Base-by-base conservation (phyloP, 441 rosid species). In the Pelargonium myrrhifolium region DNA sequence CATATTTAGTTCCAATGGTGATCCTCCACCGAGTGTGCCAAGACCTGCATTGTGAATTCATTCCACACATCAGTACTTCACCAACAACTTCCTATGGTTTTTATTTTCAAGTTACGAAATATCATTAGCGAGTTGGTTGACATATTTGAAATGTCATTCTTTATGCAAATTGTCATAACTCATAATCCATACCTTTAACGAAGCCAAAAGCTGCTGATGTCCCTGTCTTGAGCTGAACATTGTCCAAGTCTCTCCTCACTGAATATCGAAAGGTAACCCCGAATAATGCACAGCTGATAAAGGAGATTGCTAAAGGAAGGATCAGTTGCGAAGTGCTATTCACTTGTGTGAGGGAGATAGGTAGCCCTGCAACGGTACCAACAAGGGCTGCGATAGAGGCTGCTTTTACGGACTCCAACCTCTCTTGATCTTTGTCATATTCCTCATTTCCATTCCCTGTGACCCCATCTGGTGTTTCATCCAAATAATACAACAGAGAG, bases 241-340 rank as follows among this genome's bases (percentile, higher is more conserved):
- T 77, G 67, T 89, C 92, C 80, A 90, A 73, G 75, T 93, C 96
- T 74, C 93, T 77, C 80, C 96, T 78, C 6, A 93, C 81, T 21
- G 87, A 79, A 58, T 90, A 89, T 64, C 95, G 89, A 65, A 80
- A 93, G 43, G 97, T 90, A 56, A 93, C 86, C 11, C 98, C 98
- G 20, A 89, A 90, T 71, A 93, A 76, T 15, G 96, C 96, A 67
- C 95, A 90, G 88, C 97, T 87, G 14, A 86, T 70, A 59, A 87
- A 86, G 64, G 86, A 81, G 70, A 82, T 64, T 20, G 81, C 88
- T 0, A 81, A 35, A 22, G 97, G 88, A 58, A 89, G 93, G 69
- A 87, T 8, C 14, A 90, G 80, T 74, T 90, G 83, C 28, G 74
- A 73, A 2, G 35, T 68, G 73, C 76, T 28, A 42, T 85, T 67